These are phyloP conservation scores for Podila verticillata DNA, from an alignment of 192 early-diverging fungal species.

Conservation along the genomic window DNA sequence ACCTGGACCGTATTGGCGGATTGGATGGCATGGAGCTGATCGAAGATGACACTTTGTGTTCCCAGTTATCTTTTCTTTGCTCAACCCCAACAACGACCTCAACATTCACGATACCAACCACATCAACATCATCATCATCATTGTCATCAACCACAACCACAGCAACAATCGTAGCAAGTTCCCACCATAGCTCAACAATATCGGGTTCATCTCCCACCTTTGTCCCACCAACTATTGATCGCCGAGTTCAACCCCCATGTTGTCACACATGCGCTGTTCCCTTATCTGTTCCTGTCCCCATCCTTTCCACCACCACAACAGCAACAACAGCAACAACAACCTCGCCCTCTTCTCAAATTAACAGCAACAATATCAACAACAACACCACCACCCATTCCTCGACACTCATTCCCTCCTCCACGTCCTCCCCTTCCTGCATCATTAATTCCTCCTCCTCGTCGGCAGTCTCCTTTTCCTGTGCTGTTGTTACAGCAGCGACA, in stretches of 20 bases:
- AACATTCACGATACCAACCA: background rate
- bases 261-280: background rate
- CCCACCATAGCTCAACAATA: background rate
- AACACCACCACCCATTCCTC: constrained; percentile 1
- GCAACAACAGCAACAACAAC: background rate
- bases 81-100: background rate
- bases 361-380: background rate
- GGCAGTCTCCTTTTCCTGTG: background rate
- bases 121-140: background rate
- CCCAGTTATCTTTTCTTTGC: background rate
- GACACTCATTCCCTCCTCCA: background rate
- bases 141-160: background rate
- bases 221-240: background rate
- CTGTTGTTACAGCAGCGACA: background rate
- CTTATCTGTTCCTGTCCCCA: background rate
- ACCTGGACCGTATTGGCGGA: constrained; percentile 73
- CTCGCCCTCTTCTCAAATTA: background rate
- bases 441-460: background rate
- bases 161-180: background rate
- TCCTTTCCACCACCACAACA: background rate
- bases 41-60: background rate
- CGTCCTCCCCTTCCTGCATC: background rate
- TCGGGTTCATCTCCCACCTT: background rate
- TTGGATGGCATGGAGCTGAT: constrained; percentile 39
- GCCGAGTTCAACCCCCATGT: background rate